phyloP scores from a whole-genome alignment of 331 rosid species.

The Arachis monticola region DNA sequence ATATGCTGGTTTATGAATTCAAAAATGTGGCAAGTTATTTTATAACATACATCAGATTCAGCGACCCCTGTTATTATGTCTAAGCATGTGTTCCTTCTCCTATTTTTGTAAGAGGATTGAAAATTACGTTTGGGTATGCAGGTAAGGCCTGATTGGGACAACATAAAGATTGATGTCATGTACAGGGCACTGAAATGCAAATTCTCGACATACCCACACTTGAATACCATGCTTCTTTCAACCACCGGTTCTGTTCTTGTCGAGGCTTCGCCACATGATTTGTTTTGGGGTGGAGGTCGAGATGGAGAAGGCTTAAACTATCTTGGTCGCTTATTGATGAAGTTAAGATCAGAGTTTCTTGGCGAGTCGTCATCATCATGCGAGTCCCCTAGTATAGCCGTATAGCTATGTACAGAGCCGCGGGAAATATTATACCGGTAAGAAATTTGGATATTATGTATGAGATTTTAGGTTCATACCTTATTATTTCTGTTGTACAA shows the following conservation, averaged over 20 bases:
- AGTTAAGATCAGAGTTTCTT: constrained; percentile 86
- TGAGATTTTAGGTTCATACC: too few species aligned
- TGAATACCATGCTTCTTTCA: constrained; percentile 76
- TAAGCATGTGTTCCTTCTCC: constrained; percentile 8
- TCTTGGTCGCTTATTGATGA: constrained; percentile 88
- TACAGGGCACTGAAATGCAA: constrained; percentile 82
- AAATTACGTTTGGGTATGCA: constrained; percentile 42
- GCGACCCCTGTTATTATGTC: neutral
- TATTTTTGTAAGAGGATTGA: neutral
- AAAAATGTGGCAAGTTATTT: neutral
- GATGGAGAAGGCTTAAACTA: constrained; percentile 92
- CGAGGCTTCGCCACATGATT: constrained; percentile 93
- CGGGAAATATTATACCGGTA: too few species aligned
- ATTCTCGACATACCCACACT: constrained; percentile 78
- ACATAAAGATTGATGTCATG: constrained; percentile 81
- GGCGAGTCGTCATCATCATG: constrained; percentile 54
- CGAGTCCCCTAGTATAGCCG: constrained; percentile 42
- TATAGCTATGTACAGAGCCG: neutral
- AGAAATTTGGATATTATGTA: too few species aligned
- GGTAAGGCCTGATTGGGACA: constrained; percentile 89
- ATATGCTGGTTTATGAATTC: constrained; percentile 13
- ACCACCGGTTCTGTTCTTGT: constrained; percentile 86
- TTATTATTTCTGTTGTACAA: too few species aligned
- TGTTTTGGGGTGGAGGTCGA: constrained; percentile 97
- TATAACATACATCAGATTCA: constrained; percentile 9